Base-by-base conservation (phyloP, 1,284 basidiomycete species). In the Ganoderma resinaceum region DNA sequence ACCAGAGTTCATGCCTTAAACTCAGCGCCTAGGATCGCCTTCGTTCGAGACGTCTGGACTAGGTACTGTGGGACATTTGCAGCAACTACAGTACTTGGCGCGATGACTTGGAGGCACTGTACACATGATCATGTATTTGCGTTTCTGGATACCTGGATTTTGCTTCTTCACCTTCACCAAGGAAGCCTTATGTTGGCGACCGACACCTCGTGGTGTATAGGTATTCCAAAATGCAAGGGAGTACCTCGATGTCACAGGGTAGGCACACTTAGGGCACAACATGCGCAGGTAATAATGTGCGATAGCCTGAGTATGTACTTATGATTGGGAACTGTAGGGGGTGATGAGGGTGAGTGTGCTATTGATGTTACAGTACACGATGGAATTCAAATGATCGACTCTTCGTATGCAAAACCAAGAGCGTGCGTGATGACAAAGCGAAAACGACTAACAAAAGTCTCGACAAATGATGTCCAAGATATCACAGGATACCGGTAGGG, bases 1-100 rank as follows among this genome's bases (percentile, higher is more conserved):
- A 18, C 31, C 52, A 68, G 67, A 65, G 29, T 68, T 68, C 35
- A 65, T 62, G 67, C 67, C 67, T 6, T 67, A 29, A 66, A 9
- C 37, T 29, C 52, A 16, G 31, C 29, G 7, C 2, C 9, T 46
- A n/a, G 9, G 18, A 26, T 29, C 14, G 14, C 16, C 52, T 14
- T 53, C 26, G n/a, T n/a, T n/a, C n/a, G n/a, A n/a, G n/a, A n/a
- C n/a, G n/a, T n/a, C 9, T 46, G 16, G 43, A 11, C 42, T 8
- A 38, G 37, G 8, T 8, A 46, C 23, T 49, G 11, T 12, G 2
- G n/a, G n/a, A 49, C 11, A 4, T 49, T 49, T 14, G 23, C 23
- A 49, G n/a, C 46, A 49, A 49, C 23, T 49, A 12, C n/a, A n/a
- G n/a, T n/a, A n/a, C n/a, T n/a, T n/a, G n/a, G n/a, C n/a, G n/a